Base-by-base conservation (phyloP, 192 early-diverging fungal species). In the Umbelopsis sp. region DNA sequence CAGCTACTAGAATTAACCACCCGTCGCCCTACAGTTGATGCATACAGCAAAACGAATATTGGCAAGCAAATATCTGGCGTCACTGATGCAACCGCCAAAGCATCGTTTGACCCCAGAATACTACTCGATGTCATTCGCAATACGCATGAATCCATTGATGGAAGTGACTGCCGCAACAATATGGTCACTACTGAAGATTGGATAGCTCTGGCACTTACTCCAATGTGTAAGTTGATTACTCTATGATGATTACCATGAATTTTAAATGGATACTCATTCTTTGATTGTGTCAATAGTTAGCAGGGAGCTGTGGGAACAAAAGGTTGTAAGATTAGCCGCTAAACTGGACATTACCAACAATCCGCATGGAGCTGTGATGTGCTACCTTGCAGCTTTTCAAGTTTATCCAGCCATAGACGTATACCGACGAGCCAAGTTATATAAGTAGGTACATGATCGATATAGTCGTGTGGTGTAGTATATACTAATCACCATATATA, bases 141-240 rank as follows among this genome's bases (percentile, higher is more conserved):
- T 20, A 29, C 24, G 17, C 16, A 32, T 16, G 56, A 29, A 1
- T 20, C 17, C 31, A 20, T 62, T 7, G 56, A 62, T 1, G 31
- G 16, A n/a, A 29, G 26, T 34, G 56, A 62, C 1, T 12, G 20
- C 17, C 26, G 26, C 16, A n/a, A 22, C 31, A 34, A 12, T 11
- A 62, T 6, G 4, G 17, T 34, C 29, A 62, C 56, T 20, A 8
- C 71, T 0, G 76, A 85, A 32, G 83, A 85, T 47, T 85, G 83
- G 83, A 77, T 85, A 21, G 74, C 77, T 9, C 43, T 85, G 5
- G 83, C 83, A 4, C 68, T 85, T 8, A 75, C 79, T 45, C 83
- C 83, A 9, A 70, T 79, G 71, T 81, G 83, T 78, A 78, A 1
- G 75, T 75, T 11, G 16, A 26, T 1, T 0, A 34, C 7, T 29